Evolutionary conservation across 2,329 filamentous ascomycete species (phyloP).

Genomic region (Aspergillus chevalieri): DNA sequence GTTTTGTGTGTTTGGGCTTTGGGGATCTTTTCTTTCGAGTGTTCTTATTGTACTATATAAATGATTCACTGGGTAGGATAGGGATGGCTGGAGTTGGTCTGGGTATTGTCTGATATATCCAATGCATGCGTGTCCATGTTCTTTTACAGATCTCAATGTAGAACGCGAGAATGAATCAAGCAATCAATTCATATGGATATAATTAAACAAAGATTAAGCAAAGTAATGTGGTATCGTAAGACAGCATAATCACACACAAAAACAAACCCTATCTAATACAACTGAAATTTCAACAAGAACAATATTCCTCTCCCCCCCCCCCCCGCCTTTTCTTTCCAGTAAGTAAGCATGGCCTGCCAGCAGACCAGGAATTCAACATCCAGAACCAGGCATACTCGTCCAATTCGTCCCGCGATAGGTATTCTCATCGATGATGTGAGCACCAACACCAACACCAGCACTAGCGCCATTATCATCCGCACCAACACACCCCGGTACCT

Average conservation of each 20-base stretch:
- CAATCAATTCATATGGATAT: background rate
- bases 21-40: no score
- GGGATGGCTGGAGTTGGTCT: no score
- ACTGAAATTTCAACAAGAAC: background rate
- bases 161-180: background rate
- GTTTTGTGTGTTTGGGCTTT: no score
- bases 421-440: background rate
- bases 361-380: background rate
- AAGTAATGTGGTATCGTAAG: background rate
- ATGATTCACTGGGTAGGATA: no score
- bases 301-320: background rate
- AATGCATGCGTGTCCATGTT: no score
- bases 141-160: background rate
- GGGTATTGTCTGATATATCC: no score
- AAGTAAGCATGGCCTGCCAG: background rate
- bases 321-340: background rate
- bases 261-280: background rate
- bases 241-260: background rate
- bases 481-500: conserved; percentile 5
- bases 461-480: conserved; percentile 8
- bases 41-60: no score
- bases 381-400: background rate
- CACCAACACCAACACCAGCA: background rate
- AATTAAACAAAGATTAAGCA: background rate
- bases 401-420: conserved; percentile 4